Base-by-base conservation (phyloP, 176 grass and related monocot species). In the Oryza glaberrima region DNA sequence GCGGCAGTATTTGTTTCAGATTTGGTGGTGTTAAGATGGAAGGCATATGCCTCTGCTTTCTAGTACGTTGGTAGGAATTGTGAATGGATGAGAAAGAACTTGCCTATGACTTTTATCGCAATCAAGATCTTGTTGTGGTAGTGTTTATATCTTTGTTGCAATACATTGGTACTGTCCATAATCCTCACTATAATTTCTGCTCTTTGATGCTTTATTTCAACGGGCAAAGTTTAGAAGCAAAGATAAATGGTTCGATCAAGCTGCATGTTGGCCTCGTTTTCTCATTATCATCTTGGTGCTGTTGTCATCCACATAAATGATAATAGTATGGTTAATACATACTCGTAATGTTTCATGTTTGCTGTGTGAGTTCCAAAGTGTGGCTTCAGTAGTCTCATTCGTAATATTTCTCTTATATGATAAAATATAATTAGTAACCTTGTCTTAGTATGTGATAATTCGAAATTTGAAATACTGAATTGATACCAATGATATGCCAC, bases 41-140 rank as follows among this genome's bases (percentile, higher is more conserved):
- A 47, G 79, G 69, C 58, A 34, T 84, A 67, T 5, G 35, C 35
- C 4, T 68, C 47, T 88, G 87, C 20, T 75, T 63, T 74, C 38
- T 76, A 75, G 69, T 75, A 85, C 70, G 2, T 81, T 64, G 47
- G 48, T 38, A 19, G 11, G 63, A 75, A 70, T 26, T 76, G 63
- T 75, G 71, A 80, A 70, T 65, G 74, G 41, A 65, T 72, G 20
- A 74, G 52, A 40, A 36, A 2, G 51, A 77, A 82, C 44, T 36
- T 87, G 25, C 54, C 23, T 84, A 26, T 80, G 36, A 69, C 64
- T 75, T 75, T 67, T 46, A 20, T 78, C 10, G 23, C 11, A 20
- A 51, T 23, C 67, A 58, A 40, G 32, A 35, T 32, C 44, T 32
- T 69, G 65, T 69, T 34, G 61, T 51, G 35, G 49, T 44, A 44